phyloP scores from a whole-genome alignment of 495 filamentous ascomycete species.

The Talaromyces ruber region DNA sequence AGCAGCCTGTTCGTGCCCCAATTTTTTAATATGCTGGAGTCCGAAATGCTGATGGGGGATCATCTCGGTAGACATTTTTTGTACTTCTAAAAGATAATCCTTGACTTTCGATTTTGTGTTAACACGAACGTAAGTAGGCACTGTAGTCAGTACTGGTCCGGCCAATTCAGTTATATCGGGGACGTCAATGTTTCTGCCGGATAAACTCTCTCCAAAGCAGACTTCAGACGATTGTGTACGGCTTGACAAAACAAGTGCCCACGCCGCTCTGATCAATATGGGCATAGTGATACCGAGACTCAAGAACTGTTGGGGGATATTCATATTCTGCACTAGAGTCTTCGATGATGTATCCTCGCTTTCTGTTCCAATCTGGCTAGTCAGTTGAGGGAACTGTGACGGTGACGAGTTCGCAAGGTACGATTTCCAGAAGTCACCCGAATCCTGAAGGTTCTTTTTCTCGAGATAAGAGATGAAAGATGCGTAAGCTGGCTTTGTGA shows the following conservation, averaged over 20 bases:
- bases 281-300: conserved; percentile 34
- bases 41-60: conserved; percentile 43
- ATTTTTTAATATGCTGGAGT: conserved; percentile 30
- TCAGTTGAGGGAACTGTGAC: conserved; percentile 10
- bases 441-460: conserved; percentile 22
- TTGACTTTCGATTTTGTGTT: conserved; percentile 22
- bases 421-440: conserved; percentile 37
- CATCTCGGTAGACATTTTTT: conserved; percentile 34
- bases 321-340: neutral
- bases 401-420: conserved; percentile 21
- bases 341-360: neutral
- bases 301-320: conserved; percentile 12
- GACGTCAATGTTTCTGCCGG: conserved; percentile 44
- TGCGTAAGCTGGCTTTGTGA: conserved; percentile 20
- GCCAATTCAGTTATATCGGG: conserved; percentile 40
- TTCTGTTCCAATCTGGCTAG: neutral
- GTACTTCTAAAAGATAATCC: conserved; percentile 33
- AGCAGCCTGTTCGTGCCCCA: conserved; percentile 24
- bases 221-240: conserved; percentile 40
- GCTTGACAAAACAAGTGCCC: conserved; percentile 39
- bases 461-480: conserved; percentile 35
- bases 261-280: conserved; percentile 44
- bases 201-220: conserved; percentile 46
- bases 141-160: conserved; percentile 46
- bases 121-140: conserved; percentile 37